Base-by-base conservation (phyloP, 2,329 filamentous ascomycete genomes). In the Madurella fahalii region DNA sequence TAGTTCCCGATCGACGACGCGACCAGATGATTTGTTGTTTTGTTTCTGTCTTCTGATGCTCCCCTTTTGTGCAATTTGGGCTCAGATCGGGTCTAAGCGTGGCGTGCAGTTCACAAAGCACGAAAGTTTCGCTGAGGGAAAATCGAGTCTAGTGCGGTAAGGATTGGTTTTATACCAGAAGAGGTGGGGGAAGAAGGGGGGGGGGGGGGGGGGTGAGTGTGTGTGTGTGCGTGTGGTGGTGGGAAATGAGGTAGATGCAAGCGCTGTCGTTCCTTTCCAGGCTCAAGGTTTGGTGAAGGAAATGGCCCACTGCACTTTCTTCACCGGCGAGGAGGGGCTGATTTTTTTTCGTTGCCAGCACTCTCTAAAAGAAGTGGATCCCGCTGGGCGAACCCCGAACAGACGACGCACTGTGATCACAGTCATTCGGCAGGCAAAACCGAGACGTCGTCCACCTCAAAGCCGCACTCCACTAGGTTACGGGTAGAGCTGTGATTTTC, bases 121-220 rank as follows among this genome's bases (percentile, higher is more conserved):
- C 20, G 44, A 57, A 40, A 57, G 56, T 56, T 62, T 50, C 48
- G 45, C 39, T 53, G 57, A 59, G 59, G 51, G 59, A 61, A 60
- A 61, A 63, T 63, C 50, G 55, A 63, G 63, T 56, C 34, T 64
- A 64, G 61, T 61, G 61, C 58, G 58, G 59, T 58, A 54, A 54
- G 45, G 53, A 53, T 44, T 41, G 58, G 59, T 56, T 64, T 64
- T 64, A 64, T 64, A 64, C 52, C 47, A 37, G 50, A 42, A 37
- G 50, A 42, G 53, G 52, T 57, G 54, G 50, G 46, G 54, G 53
- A 45, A 18, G 45, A 45, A 46, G 45, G 50, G 53, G 52, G 58
- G 60, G 52, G 58, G 58, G n/a, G n/a, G n/a, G n/a, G n/a, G n/a
- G n/a, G n/a, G n/a, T n/a, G n/a, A n/a, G 25, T 25, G 25, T 25